Percentiles rank a stretch among this genome's conserved stretches.
Conservation (phyloP, 208 protist species). For the Leishmania mexicana region DNA sequence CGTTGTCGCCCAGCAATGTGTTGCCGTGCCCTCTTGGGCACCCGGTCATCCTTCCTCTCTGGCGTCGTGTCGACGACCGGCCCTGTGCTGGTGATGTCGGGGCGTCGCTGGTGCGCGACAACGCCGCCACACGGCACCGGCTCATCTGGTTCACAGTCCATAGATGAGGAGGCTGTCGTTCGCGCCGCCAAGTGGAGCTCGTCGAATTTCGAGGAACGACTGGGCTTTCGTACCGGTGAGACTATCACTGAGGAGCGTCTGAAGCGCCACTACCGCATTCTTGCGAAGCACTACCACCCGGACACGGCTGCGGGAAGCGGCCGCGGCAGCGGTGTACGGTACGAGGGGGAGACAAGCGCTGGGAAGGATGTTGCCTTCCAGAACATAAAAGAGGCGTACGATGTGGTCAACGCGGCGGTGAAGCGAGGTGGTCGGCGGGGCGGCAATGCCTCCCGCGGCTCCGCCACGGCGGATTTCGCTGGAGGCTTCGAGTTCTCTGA, state of each 20-base stretch:
- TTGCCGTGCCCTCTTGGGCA: not conserved
- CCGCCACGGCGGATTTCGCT: not conserved
- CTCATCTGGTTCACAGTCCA: conserved; percentile 2
- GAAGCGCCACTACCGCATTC: conserved; percentile 62
- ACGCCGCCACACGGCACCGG: not conserved
- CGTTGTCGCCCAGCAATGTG: not conserved
- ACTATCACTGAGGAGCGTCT: conserved; percentile 43
- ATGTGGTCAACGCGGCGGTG: conserved; percentile 30
- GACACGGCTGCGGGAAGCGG: conserved; percentile 32
- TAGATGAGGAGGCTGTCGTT: conserved; percentile 40
- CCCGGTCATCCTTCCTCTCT: not conserved
- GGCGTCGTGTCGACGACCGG: not conserved
- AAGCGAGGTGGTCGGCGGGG: conserved; percentile 18
- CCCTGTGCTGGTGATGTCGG: not conserved
- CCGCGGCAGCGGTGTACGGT: conserved; percentile 1
- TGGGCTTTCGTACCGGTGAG: conserved; percentile 61
- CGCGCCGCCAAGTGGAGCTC: conserved; percentile 45
- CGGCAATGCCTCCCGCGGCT: not conserved
- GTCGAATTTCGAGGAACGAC: conserved; percentile 48
- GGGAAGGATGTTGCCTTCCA: conserved; percentile 46
- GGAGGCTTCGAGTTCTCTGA: conserved; percentile 54
- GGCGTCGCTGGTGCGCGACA: conserved; percentile 4
- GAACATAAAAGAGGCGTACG: conserved; percentile 80
- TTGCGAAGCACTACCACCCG: conserved; percentile 85
- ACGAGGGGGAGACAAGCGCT: not conserved